Base-by-base conservation (phyloP, 2,329 filamentous ascomycete species). In the Plectosphaerella sp. region DNA sequence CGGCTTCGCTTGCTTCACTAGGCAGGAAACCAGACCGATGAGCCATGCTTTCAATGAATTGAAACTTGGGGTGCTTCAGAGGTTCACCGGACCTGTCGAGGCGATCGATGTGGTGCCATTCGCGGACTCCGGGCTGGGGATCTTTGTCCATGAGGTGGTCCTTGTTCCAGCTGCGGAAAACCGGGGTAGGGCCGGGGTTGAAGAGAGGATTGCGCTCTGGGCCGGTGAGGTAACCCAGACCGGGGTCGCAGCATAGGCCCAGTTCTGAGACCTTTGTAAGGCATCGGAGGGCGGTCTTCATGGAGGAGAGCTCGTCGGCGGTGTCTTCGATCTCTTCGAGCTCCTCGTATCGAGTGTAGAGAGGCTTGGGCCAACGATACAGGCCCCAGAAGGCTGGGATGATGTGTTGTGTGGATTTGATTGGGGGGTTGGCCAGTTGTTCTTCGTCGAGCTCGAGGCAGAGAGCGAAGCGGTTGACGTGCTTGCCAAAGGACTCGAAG, bases 191-290 rank as follows among this genome's bases (percentile, higher is more conserved):
- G 35, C 57, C 54, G 2, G 69, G 69, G 16, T 72, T 67, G 46
- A 78, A 70, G 18, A 78, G 69, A 6, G 71, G 70, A 45, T 76
- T 76, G 16, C 75, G 67, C 62, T 88, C 84, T 2, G 84, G 81
- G 1, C 85, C 84, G 46, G 72, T 71, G 11, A 89, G 73, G 74
- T 84, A 89, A 11, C 87, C 87, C 37, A 89, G 72, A 10, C 86
- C 85, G 52, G 78, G 84, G 61, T 88, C 83, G 41, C 88, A 76
- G 16, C 82, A 87, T 4, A 90, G 67, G 0, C 81, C 86, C n/a
- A 90, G 73, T 54, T 88, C 83, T 36, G 72, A 74, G 3, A 86
- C 78, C 9, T 75, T 72, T 2, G 63, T 68, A 2, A 88, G 72
- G 49, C 76, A 78, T 11, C 72, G 72, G 52, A 90, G 76, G 3